Percentiles rank a stretch among this genome's conserved stretches.
Conservation (phyloP, 2,329 filamentous ascomycete genomes). For the Aureobasidium sp. region DNA sequence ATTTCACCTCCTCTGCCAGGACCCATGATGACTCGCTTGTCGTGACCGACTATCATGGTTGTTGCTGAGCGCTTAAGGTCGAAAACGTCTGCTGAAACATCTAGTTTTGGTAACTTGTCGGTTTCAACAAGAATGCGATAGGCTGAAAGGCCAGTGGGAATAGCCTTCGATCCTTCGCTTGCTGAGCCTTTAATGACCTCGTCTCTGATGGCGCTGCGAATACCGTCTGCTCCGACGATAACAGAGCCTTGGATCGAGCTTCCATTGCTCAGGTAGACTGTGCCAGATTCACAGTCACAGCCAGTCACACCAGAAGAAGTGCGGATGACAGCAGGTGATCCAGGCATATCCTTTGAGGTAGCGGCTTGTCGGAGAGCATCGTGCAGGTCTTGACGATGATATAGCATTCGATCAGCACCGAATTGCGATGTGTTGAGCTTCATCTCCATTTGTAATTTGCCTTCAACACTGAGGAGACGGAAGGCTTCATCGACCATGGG, state of each 20-base stretch:
- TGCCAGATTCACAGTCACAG: conserved; percentile 23
- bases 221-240: conserved; percentile 34
- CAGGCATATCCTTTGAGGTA: conserved; percentile 19
- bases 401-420: conserved; percentile 35
- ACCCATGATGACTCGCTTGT: conserved; percentile 37
- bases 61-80: conserved; percentile 35
- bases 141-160: conserved; percentile 33
- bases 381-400: conserved; percentile 38
- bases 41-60: conserved; percentile 41
- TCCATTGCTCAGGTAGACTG: conserved; percentile 30
- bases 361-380: conserved; percentile 26
- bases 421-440: conserved; percentile 27
- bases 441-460: conserved; percentile 29
- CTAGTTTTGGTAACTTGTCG: conserved; percentile 17
- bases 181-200: conserved; percentile 18
- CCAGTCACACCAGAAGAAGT: conserved; percentile 23
- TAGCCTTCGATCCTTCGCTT: conserved; percentile 18
- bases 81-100: conserved; percentile 22
- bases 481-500: conserved; percentile 33
- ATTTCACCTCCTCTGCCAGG: conserved; percentile 36
- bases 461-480: conserved; percentile 30
- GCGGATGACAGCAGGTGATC: conserved; percentile 23
- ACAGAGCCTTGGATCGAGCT: conserved; percentile 22
- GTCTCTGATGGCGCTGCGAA: conserved; percentile 24
- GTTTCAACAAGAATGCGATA: conserved; percentile 33